Conservation (phyloP, 2,329 filamentous ascomycete species). For the Emericellopsis atlantica region DNA sequence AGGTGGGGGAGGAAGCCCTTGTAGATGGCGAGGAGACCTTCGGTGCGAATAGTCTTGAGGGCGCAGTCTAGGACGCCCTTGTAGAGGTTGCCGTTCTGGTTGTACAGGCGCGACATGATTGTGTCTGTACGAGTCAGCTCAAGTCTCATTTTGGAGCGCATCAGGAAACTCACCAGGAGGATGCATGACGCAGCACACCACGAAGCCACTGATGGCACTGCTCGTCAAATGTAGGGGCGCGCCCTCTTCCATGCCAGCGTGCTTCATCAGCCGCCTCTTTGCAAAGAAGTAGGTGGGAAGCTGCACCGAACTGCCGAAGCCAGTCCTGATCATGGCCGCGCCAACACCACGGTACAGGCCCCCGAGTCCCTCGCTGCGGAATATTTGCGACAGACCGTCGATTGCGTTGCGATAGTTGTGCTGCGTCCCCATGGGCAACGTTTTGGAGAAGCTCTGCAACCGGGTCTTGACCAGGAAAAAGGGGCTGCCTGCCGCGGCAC, state of each 20-base stretch:
- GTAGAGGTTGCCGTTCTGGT: conserved; percentile 97
- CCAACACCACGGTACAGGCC: conserved; percentile 85
- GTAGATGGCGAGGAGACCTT: conserved; percentile 87
- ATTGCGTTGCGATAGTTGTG: conserved; percentile 79
- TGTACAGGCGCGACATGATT: conserved; percentile 97
- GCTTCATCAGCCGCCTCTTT: conserved; percentile 70
- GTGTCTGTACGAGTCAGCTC: conserved; percentile 53
- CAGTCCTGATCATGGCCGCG: conserved; percentile 90
- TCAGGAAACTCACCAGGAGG: conserved; percentile 59
- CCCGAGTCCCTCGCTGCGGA: conserved; percentile 58
- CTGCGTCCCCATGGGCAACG: conserved; percentile 91
- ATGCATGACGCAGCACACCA: conserved; percentile 97
- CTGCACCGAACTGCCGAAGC: conserved; percentile 91
- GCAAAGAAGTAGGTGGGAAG: conserved; percentile 97
- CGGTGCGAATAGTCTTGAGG: conserved; percentile 78
- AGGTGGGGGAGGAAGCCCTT: conserved; percentile 96
- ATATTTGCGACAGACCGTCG: conserved; percentile 75
- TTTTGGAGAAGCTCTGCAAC: conserved; percentile 85
- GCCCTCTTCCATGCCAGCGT: conserved; percentile 83
- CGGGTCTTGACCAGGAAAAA: conserved; percentile 98
- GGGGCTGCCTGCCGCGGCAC: conserved; percentile 83
- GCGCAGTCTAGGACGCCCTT: conserved; percentile 85
- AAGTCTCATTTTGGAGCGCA: background rate
- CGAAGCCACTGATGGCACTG: conserved; percentile 83
- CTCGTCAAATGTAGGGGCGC: conserved; percentile 79